phyloP scores from a whole-genome alignment of 768 basidiomycete species.

The Zangia roseola region DNA sequence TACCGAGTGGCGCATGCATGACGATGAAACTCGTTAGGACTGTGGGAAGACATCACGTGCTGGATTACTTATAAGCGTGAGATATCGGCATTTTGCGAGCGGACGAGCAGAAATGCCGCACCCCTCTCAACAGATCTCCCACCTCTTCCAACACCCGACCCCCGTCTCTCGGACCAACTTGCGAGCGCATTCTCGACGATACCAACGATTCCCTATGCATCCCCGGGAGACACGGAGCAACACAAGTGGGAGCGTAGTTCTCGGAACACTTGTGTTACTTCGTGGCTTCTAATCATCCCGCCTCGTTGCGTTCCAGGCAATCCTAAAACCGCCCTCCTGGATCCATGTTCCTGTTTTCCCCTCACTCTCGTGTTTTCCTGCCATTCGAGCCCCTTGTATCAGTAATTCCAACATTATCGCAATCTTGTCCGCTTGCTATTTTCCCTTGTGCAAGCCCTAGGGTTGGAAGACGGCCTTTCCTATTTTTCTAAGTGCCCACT shows the following conservation, averaged over 20 bases:
- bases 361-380: neutral
- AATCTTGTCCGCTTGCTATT: neutral
- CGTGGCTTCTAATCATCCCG: constrained; percentile 8
- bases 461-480: no score
- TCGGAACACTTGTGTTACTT: constrained; percentile 38
- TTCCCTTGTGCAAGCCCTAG: no score
- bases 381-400: neutral
- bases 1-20: no score
- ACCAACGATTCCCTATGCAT: no score
- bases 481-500: no score
- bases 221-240: constrained; percentile 13
- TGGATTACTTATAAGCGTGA: neutral
- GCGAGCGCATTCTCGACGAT: neutral
- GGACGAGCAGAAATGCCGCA: constrained; percentile 44
- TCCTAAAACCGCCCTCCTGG: no score
- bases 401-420: neutral
- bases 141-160: no score
- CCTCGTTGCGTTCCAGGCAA: neutral
- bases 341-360: neutral
- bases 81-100: constrained; percentile 33
- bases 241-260: constrained; percentile 47
- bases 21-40: no score
- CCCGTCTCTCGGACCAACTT: neutral
- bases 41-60: constrained; percentile 15
- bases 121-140: neutral